phyloP scores from a whole-genome alignment of 306 rosid genomes.

The Pyrus betulifolia region DNA sequence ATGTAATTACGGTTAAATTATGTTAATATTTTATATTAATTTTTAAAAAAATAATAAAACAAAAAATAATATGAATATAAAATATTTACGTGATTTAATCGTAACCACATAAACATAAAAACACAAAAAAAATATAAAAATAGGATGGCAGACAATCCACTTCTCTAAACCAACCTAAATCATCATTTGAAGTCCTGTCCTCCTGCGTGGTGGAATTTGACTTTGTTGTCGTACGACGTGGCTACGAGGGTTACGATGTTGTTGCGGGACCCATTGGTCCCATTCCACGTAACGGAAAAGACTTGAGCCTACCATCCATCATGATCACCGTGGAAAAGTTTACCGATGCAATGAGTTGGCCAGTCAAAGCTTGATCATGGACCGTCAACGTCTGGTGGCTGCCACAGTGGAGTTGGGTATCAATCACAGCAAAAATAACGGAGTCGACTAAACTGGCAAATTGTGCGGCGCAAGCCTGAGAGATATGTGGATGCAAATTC shows the following conservation, averaged over 20 bases:
- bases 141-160: too few species aligned
- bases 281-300: neutral
- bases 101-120: too few species aligned
- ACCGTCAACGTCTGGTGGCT: neutral
- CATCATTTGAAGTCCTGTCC: too few species aligned
- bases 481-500: too few species aligned
- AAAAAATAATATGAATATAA: too few species aligned
- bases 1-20: too few species aligned
- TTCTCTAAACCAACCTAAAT: too few species aligned
- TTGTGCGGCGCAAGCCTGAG: slow-evolving; percentile 18
- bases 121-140: too few species aligned
- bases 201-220: too few species aligned
- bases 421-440: neutral
- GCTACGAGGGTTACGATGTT: neutral
- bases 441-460: neutral
- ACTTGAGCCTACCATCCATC: slow-evolving; percentile 1
- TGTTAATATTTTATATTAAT: too few species aligned
- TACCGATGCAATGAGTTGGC: neutral
- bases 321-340: neutral
- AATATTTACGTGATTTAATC: too few species aligned
- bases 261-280: neutral
- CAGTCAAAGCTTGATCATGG: slow-evolving; percentile 8
- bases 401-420: neutral
- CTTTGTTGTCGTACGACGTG: neutral
- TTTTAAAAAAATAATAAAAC: too few species aligned